Base-by-base conservation (phyloP, 2,329 filamentous ascomycete genomes). In the Colletotrichum euphorbiae region DNA sequence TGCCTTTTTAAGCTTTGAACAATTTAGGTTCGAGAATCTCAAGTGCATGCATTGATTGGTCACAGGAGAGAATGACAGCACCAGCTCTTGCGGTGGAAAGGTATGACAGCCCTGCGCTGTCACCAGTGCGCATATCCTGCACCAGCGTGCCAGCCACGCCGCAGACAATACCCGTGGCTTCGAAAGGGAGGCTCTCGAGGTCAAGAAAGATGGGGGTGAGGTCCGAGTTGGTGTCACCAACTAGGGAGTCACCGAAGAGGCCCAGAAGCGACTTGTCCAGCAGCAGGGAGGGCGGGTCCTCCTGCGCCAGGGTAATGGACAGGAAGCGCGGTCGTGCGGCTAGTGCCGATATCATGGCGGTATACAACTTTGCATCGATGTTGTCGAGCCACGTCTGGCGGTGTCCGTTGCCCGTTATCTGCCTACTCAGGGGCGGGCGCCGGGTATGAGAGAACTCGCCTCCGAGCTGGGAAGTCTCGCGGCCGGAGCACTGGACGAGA, bases 151-250 rank as follows among this genome's bases (percentile, higher is more conserved):
- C 93, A 0, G 95, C 94, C 2, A 99, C 93, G 31, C 96, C 95
- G 73, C 94, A 98, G 3, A 99, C 93, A 66, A 99, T 98, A 21
- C 95, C 95, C 0, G 94, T 97, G 7, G 93, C 94, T 77, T 97
- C 93, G 46, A 95, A 85, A 0, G 95, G 93, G 45, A 98, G 82
- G 46, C 89, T 89, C 19, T 88, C 89, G 28, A 99, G 85, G 74
- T 98, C 93, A 3, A 99, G 85, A 67, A 94, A 95, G 73, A 99
- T 96, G 1, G 96, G 94, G 2, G 97, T 89, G 38, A 94, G 84
- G 67, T 88, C 89, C 71, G 90, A 90, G 60, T 89, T 89, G 52
- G 88, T 92, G 69, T 90, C 85, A 12, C 93, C 94, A 0, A 97
- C 87, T 2, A 98, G 82, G 0, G 93, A 87, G 73, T 92, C 90